Base-by-base conservation (phyloP, 2,329 filamentous ascomycete species). In the Sporothrix brasiliensis region DNA sequence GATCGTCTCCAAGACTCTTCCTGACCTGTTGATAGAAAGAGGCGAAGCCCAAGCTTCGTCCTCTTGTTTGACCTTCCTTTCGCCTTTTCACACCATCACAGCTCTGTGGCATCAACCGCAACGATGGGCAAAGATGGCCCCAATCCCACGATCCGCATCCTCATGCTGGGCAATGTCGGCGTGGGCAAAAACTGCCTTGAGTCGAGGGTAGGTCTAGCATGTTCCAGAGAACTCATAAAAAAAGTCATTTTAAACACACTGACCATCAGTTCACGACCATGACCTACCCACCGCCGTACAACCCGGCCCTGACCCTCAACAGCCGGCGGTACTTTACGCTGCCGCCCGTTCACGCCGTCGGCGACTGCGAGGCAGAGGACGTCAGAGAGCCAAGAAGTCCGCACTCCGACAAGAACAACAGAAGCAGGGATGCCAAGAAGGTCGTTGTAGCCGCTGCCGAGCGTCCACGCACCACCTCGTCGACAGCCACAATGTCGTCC, bases 121-220 rank as follows among this genome's bases (percentile, higher is more conserved):
- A 19, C n/a, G 27, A 76, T 75, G 75, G 72, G 72, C n/a, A 72
- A 72, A 30, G 49, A 68, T 39, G 61, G 19, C 7, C 27, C 68
- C 34, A 74, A 75, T 19, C 73, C 75, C 3, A 76, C 73, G 44
- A 73, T 78, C 67, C 72, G 76, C 52, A 76, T 78, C 52, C 68
- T 78, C 16, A 69, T 78, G 56, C 72, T 78, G 10, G 77, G 77
- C 14, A 72, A 73, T 1, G 66, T 73, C 2, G 76, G 76, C 4
- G 76, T 77, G 7, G 77, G 77, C 11, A 78, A 78, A 69, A 75
- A 76, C 68, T 76, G 76, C 44, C 73, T 78, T 6, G 77, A 77
- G 68, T 78, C 76, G 9, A 74, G 76, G 63, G 76, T 77, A 70
- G 34, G 73, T 21, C 7, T 56, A 3, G 19, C 6, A 3, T n/a